Percentiles rank a stretch among this genome's conserved stretches.
phyloP scores from a whole-genome alignment of 2,329 filamentous ascomycete genomes.

The Pleoardoris graminearum region DNA sequence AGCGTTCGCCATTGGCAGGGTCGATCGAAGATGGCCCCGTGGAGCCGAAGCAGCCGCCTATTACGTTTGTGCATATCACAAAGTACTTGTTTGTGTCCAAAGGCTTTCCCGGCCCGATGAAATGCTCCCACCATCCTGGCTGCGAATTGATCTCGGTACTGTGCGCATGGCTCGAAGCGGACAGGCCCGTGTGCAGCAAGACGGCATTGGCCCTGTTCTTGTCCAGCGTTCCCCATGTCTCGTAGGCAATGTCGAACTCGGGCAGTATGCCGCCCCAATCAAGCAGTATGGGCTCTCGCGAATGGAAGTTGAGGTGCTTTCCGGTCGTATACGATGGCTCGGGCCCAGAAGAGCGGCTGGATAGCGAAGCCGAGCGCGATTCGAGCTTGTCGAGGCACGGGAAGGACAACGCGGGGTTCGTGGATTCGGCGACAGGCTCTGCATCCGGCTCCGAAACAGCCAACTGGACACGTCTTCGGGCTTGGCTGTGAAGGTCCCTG shows the following conservation, averaged over 20 bases:
- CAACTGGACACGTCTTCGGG: slow-evolving; percentile 29
- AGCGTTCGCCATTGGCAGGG: slow-evolving; percentile 82
- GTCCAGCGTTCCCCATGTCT: slow-evolving; percentile 87
- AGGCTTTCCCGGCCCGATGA: slow-evolving; percentile 84
- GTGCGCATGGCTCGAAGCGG: slow-evolving; percentile 95
- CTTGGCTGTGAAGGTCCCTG: slow-evolving; percentile 36
- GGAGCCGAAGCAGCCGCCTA: slow-evolving; percentile 94
- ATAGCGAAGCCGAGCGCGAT: slow-evolving; percentile 66
- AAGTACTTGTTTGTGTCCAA: slow-evolving; percentile 92
- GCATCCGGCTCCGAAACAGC: slow-evolving; percentile 23
- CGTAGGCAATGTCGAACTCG: slow-evolving; percentile 88
- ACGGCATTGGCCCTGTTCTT: slow-evolving; percentile 83
- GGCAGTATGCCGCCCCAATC: slow-evolving; percentile 95
- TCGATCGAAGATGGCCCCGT: slow-evolving; percentile 89
- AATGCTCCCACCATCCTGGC: slow-evolving; percentile 98
- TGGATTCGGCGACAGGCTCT: slow-evolving; percentile 32
- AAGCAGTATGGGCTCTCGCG: slow-evolving; percentile 72
- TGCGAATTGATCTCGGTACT: slow-evolving; percentile 85
- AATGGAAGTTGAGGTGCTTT: slow-evolving; percentile 77
- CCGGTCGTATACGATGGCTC: slow-evolving; percentile 95
- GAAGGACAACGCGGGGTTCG: slow-evolving; percentile 48
- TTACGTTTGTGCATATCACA: slow-evolving; percentile 93
- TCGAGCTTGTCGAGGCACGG: slow-evolving; percentile 49
- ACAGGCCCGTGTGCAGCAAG: slow-evolving; percentile 88
- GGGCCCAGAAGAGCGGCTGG: slow-evolving; percentile 74